Conservation (phyloP, 202 grass and related monocot species). For the Tripidium arundinaceum region DNA sequence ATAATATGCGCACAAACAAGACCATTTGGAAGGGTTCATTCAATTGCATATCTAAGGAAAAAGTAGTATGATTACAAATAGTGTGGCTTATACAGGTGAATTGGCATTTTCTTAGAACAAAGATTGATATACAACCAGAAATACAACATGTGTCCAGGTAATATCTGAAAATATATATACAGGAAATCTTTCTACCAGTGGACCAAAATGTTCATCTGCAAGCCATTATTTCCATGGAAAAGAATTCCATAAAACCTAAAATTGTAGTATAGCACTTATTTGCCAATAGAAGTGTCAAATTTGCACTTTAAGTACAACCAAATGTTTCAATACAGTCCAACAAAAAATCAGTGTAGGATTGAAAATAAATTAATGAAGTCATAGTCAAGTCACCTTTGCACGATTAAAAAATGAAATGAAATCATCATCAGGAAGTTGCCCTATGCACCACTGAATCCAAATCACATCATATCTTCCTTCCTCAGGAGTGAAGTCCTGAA, state of each 20-base stretch:
- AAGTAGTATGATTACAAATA: background rate
- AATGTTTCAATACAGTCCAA: background rate
- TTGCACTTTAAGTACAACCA: background rate
- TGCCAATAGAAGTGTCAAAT: background rate
- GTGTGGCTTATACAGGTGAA: background rate
- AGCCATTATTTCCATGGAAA: background rate
- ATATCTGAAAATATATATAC: background rate
- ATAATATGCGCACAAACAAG: background rate
- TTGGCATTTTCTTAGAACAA: background rate
- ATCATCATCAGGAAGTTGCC: constrained; percentile 94
- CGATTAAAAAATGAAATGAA: constrained; percentile 94
- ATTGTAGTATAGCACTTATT: background rate
- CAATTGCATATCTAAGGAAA: background rate
- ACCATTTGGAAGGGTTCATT: constrained; percentile 6
- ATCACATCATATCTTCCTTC: constrained; percentile 94
- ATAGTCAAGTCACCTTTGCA: constrained; percentile 49
- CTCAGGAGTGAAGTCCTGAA: constrained; percentile 85
- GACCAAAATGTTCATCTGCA: background rate
- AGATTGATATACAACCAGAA: background rate
- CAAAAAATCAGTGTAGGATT: background rate
- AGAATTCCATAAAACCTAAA: constrained; percentile 2
- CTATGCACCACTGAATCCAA: constrained; percentile 99
- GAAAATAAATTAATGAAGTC: background rate
- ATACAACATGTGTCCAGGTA: background rate
- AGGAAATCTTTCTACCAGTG: background rate